phyloP scores from a whole-genome alignment of 306 rosid species.

The Cucurbita moschata region DNA sequence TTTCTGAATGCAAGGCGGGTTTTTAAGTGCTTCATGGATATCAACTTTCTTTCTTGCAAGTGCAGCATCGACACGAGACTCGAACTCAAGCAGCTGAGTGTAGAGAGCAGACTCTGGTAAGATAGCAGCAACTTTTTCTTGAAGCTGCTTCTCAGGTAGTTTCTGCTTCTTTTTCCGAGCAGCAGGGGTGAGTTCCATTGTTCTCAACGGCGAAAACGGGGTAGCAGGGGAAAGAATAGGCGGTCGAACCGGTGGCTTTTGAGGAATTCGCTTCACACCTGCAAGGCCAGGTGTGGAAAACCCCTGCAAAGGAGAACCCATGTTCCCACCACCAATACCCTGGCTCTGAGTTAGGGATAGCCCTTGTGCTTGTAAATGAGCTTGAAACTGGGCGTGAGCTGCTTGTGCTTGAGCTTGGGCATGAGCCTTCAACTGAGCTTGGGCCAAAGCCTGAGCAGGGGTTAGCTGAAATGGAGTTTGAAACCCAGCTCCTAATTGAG shows the following conservation, averaged over 20 bases:
- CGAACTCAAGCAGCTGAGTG: conserved; percentile 96
- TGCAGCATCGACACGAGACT: conserved; percentile 80
- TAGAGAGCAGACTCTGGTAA: conserved; percentile 82
- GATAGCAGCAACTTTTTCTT: conserved; percentile 78
- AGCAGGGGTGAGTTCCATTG: conserved; percentile 72
- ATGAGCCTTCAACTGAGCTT: conserved; percentile 72
- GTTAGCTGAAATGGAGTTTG: conserved; percentile 72
- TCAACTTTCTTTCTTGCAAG: conserved; percentile 90
- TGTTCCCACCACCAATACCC: conserved; percentile 39
- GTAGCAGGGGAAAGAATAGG: conserved; percentile 46
- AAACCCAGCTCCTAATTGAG: conserved; percentile 56
- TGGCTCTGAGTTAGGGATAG: conserved; percentile 18
- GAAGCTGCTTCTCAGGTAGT: conserved; percentile 85
- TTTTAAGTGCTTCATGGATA: conserved; percentile 91
- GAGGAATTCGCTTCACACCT: conserved; percentile 47
- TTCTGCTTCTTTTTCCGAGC: conserved; percentile 85
- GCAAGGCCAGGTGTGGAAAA: conserved; percentile 36
- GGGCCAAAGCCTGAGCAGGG: conserved; percentile 91
- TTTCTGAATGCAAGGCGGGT: conserved; percentile 75
- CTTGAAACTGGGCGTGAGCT: conserved; percentile 78
- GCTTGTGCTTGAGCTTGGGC: conserved; percentile 61
- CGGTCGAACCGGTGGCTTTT: conserved; percentile 83
- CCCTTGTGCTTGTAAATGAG: conserved; percentile 54
- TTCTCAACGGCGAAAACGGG: conserved; percentile 45
- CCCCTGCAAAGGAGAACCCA: conserved; percentile 40